Percentiles rank a stretch among this genome's conserved stretches.
These are phyloP conservation scores for Mollisia scopiformis DNA, from an alignment of 2,329 filamentous ascomycete genomes.

Conservation along the genomic window DNA sequence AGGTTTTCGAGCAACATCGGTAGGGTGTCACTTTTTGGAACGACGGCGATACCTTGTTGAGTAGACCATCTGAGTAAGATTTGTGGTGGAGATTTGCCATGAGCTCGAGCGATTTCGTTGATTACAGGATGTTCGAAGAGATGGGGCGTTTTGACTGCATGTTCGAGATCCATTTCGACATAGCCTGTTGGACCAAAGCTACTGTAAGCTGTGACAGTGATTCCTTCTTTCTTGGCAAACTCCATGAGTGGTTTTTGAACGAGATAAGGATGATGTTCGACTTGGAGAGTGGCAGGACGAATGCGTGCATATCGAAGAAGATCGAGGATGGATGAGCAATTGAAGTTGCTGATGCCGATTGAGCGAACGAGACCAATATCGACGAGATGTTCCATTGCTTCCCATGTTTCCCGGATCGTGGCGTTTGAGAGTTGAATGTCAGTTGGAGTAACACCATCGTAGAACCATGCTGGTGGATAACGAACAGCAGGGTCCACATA, in stretches of 20 bases:
- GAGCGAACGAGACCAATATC: slow-evolving; percentile 66
- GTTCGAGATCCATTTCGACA: slow-evolving; percentile 72
- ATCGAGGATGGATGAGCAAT: slow-evolving; percentile 74
- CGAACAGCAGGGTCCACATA: slow-evolving; percentile 78
- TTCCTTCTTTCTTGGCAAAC: slow-evolving; percentile 68
- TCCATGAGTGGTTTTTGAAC: slow-evolving; percentile 71
- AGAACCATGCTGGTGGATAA: slow-evolving; percentile 77
- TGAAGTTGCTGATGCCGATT: slow-evolving; percentile 84
- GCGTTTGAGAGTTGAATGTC: slow-evolving; percentile 67
- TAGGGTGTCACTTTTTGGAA: slow-evolving; percentile 72
- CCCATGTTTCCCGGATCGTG: slow-evolving; percentile 78
- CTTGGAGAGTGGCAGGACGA: slow-evolving; percentile 75
- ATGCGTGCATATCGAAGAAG: slow-evolving; percentile 75
- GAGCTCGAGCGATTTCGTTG: slow-evolving; percentile 65
- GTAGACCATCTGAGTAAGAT: slow-evolving; percentile 84
- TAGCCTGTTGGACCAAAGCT: slow-evolving; percentile 79
- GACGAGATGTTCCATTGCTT: slow-evolving; percentile 75
- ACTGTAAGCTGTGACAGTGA: slow-evolving; percentile 78
- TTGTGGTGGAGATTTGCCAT: slow-evolving; percentile 74
- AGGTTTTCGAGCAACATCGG: slow-evolving; percentile 64
- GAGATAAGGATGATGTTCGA: slow-evolving; percentile 87
- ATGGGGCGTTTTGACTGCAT: slow-evolving; percentile 64
- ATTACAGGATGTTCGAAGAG: slow-evolving; percentile 71
- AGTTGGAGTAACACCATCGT: slow-evolving; percentile 59
- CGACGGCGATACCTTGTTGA: slow-evolving; percentile 77